Conservation (phyloP, 495 filamentous ascomycete species). For the Evernia prunastri region DNA sequence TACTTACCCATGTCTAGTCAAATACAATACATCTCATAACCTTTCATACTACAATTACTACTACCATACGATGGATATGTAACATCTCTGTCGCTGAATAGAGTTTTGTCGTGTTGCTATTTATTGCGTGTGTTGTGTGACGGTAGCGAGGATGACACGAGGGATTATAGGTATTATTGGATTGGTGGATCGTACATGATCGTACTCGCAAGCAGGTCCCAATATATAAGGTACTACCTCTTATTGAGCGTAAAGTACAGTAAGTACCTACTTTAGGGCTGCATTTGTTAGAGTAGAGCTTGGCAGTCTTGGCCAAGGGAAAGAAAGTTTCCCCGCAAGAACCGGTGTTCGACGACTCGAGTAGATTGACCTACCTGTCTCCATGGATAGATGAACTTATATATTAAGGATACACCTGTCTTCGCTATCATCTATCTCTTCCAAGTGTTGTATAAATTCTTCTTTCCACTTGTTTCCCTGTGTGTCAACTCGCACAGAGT, state of each 20-base stretch:
- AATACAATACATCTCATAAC: not conserved
- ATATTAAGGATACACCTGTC: not conserved
- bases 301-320: not conserved
- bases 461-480: not conserved
- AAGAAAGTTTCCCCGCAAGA: conserved; percentile 2
- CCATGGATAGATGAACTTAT: too few relatives aligned
- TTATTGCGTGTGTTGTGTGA: not conserved
- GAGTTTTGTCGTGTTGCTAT: not conserved
- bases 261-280: too few relatives aligned
- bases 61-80: too few relatives aligned
- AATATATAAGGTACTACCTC: too few relatives aligned
- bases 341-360: not conserved
- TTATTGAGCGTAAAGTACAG: not conserved
- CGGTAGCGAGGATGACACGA: not conserved
- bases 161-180: too few relatives aligned
- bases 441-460: not conserved
- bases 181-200: conserved; percentile 7
- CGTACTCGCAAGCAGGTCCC: not conserved
- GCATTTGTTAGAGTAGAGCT: not conserved
- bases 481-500: not conserved
- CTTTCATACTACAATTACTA: too few relatives aligned
- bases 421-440: not conserved
- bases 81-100: not conserved
- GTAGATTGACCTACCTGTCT: too few relatives aligned
- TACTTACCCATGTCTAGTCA: not conserved